Evolutionary conservation across 1,284 basidiomycete species (phyloP), one percentile per base, ranked within the genome.

Genomic region (Naganishia cerealis): DNA sequence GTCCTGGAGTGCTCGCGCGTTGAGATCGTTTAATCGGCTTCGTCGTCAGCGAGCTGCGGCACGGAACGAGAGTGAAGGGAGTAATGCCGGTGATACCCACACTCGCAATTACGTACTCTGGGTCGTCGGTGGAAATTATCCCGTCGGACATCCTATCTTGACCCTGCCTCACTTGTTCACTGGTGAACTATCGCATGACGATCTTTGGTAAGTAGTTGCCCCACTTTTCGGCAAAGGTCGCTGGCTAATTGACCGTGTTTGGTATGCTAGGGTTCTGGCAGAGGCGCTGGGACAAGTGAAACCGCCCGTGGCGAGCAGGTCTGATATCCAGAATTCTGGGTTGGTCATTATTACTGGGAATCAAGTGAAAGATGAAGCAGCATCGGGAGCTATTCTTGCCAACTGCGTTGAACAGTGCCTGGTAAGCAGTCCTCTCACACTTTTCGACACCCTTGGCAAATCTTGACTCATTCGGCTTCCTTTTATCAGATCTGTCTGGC

Each of bases 401-500:
- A 92, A 88, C 73, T 91, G 90, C 70, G 82, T 85, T 4, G 92
- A 93, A 48, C 81, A 86, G 38, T 81, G 80, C 72, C 71, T 80
- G 79, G 90, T 91, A 78, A 69, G 87, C 83, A 18, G 15, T 21
- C 24, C 15, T 52, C 29, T 7, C 15, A 24, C 8, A 33, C 40
- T 6, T n/a, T 4, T 18, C 38, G 18, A 15, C n/a, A 18, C 9
- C 3, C 15, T 38, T 58, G 57, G 12, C 48, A n/a, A 24, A 0
- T 36, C 21, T 38, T 38, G 40, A 18, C 65, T 10, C 36, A 26
- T 53, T 48, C 54, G 65, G 66, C 70, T 59, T 74, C 62, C 16
- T 70, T 88, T 87, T 89, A 87, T 73, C 82, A 92, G 72, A 88
- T 94, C 57, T 95, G 92, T 77, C 81, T 94, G 61, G 88, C 90